Conservation (phyloP, 2,329 filamentous ascomycete species). For the Pseudogymnoascus sp. region DNA sequence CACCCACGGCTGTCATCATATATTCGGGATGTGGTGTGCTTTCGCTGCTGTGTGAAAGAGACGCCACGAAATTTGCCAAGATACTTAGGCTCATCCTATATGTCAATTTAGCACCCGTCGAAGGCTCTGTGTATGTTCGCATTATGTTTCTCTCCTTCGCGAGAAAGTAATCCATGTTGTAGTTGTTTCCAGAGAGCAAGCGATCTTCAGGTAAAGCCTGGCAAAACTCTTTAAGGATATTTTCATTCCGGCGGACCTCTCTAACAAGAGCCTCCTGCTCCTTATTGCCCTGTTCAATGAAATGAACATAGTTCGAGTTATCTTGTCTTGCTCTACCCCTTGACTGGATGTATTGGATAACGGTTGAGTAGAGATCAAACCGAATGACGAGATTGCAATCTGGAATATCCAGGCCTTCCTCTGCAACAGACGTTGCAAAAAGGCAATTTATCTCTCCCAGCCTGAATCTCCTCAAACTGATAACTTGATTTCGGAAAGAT, state of each 20-base stretch:
- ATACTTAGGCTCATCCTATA: constrained; percentile 66
- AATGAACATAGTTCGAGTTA: constrained; percentile 74
- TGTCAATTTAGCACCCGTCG: constrained; percentile 70
- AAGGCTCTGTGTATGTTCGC: constrained; percentile 47
- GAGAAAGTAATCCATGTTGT: constrained; percentile 49
- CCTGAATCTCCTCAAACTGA: constrained; percentile 61
- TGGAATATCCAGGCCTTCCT: constrained; percentile 62
- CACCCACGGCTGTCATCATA: constrained; percentile 47
- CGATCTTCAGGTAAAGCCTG: constrained; percentile 66
- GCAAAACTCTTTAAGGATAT: constrained; percentile 68
- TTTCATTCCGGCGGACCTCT: constrained; percentile 55
- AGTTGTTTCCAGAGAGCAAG: constrained; percentile 53
- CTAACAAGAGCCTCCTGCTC: constrained; percentile 50
- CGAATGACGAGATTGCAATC: constrained; percentile 62
- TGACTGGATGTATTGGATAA: constrained; percentile 94
- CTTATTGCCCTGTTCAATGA: constrained; percentile 67
- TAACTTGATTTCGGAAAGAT: constrained; percentile 66
- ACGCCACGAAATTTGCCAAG: constrained; percentile 66
- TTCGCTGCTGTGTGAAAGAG: constrained; percentile 46
- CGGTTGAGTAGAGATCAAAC: constrained; percentile 81
- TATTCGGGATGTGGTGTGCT: constrained; percentile 46
- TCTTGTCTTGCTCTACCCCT: constrained; percentile 74
- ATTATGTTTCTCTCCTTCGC: constrained; percentile 35
- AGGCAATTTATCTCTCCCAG: constrained; percentile 54
- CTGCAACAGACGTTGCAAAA: constrained; percentile 59